Base-by-base conservation (phyloP, 441 rosid species). In the Bocquillonia castaneifolia region DNA sequence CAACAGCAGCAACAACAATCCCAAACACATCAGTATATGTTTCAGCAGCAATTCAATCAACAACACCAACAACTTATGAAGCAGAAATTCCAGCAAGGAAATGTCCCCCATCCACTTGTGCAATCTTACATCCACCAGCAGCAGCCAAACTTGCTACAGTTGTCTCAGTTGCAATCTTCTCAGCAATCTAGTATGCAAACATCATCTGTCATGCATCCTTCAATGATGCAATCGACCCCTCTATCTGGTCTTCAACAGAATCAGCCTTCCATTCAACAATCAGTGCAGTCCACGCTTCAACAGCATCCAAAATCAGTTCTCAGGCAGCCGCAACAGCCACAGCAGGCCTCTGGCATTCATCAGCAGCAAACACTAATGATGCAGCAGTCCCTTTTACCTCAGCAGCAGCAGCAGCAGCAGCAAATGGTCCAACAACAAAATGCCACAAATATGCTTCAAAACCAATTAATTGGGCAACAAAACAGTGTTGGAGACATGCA, bases 291-390 rank as follows among this genome's bases (percentile, higher is more conserved):
- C 52, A 86, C 88, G 84, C 83, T 86, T 74, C 97, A 86, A 70
- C 90, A 79, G 72, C 90, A 85, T 74, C 87, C 82, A 58, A 85
- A 85, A 34, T 72, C 91, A 37, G 78, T 83, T 70, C 72, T 86
- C 52, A 87, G 95, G 82, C 91, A 86, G 74, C 94, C 83, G 73
- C 91, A 81, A 66, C 96, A 86, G 77, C 76, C 86, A 57, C 96
- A 85, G 65, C 90, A 81, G 78, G 48, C 81, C 67, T 72, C 78
- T 71, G 85, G 82, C 63, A 74, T 85, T 78, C 94, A 83, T 80
- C 97, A 86, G 77, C 96, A 89, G 79, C 91, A 82, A 74, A 50
- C 88, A 67, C 64, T 87, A 65, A 69, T 88, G 81, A 73, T 82
- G 66, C 95, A 82, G 80, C 91, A 84, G 73, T 75, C 84, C 22